These are phyloP conservation scores for Thamnidium elegans DNA, from an alignment of 192 early-diverging fungal species.

Conservation along the genomic window DNA sequence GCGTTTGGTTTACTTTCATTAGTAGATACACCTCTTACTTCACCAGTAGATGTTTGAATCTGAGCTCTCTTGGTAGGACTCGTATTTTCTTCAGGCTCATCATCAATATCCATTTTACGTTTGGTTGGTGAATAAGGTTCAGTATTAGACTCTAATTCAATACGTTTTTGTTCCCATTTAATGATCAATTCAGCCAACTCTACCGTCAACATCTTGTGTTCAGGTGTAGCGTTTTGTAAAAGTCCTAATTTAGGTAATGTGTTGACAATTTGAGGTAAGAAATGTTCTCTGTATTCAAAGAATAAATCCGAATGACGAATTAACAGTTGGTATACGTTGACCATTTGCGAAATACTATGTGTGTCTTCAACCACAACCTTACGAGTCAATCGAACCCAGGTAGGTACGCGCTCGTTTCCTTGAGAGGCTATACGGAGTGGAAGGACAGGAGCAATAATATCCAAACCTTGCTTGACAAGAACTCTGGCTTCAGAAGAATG, in stretches of 20 bases:
- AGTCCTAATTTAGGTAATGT: slow-evolving; percentile 86
- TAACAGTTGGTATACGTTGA: slow-evolving; percentile 89
- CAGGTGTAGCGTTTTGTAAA: slow-evolving; percentile 77
- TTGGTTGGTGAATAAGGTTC: slow-evolving; percentile 7
- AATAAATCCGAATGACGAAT: slow-evolving; percentile 87
- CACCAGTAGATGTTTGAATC: slow-evolving; percentile 27
- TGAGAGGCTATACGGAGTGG: slow-evolving; percentile 67
- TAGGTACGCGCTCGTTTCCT: slow-evolving; percentile 50
- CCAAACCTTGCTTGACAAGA: slow-evolving; percentile 90
- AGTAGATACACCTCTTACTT: slow-evolving; percentile 21
- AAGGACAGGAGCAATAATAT: slow-evolving; percentile 89
- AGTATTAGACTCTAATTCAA: slow-evolving; percentile 27
- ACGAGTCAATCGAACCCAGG: slow-evolving; percentile 86
- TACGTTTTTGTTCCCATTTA: slow-evolving; percentile 80
- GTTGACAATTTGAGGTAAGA: slow-evolving; percentile 85
- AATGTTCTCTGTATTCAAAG: slow-evolving; percentile 85
- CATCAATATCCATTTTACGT: slow-evolving; percentile 12
- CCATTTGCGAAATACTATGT: slow-evolving; percentile 84
- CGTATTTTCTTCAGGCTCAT: background rate
- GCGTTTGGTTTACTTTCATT: slow-evolving; percentile 2
- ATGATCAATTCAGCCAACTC: slow-evolving; percentile 90
- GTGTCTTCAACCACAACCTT: slow-evolving; percentile 91
- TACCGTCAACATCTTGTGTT: slow-evolving; percentile 81
- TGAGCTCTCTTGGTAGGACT: slow-evolving; percentile 28
- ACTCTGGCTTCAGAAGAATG: slow-evolving; percentile 86